Conservation (phyloP, 768 basidiomycete genomes). For the Lyophyllum semitale region DNA sequence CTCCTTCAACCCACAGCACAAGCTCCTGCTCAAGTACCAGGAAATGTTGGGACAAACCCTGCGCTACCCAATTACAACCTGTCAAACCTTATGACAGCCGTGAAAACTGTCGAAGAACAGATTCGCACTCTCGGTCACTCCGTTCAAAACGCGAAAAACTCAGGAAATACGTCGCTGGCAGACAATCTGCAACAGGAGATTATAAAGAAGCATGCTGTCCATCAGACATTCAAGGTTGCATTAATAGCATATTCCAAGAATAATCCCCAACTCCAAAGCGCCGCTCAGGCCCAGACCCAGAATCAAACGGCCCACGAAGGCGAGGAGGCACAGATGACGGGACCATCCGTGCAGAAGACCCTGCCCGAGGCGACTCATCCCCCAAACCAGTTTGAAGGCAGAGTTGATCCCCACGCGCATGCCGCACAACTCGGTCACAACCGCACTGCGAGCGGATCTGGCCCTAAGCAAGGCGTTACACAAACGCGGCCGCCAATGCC, state of each 20-base stretch:
- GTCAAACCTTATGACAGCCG: neutral
- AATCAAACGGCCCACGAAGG: neutral
- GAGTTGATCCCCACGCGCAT: slow-evolving; percentile 25
- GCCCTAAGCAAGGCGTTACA: slow-evolving; percentile 6
- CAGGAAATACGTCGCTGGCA: slow-evolving; percentile 5
- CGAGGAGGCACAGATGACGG: neutral
- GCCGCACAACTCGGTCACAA: slow-evolving; percentile 21
- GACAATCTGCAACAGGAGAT: slow-evolving; percentile 15
- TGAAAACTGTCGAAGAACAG: slow-evolving; percentile 6
- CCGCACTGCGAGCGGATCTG: slow-evolving; percentile 15
- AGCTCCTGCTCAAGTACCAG: slow-evolving; percentile 6
- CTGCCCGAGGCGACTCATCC: neutral
- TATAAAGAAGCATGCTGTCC: slow-evolving; percentile 3
- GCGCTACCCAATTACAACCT: neutral
- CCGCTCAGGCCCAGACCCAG: slow-evolving; percentile 7
- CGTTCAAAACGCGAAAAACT: slow-evolving; percentile 9
- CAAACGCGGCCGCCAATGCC: slow-evolving; percentile 9
- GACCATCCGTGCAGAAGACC: neutral
- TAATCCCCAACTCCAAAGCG: neutral
- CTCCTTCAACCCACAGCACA: slow-evolving; percentile 16
- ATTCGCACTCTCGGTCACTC: slow-evolving; percentile 1
- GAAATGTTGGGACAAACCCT: neutral
- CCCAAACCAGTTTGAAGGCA: slow-evolving; percentile 3
- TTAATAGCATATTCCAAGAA: neutral
- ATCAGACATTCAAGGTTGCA: slow-evolving; percentile 8